phyloP scores from a whole-genome alignment of 441 rosid genomes.

The Sinapis alba region DNA sequence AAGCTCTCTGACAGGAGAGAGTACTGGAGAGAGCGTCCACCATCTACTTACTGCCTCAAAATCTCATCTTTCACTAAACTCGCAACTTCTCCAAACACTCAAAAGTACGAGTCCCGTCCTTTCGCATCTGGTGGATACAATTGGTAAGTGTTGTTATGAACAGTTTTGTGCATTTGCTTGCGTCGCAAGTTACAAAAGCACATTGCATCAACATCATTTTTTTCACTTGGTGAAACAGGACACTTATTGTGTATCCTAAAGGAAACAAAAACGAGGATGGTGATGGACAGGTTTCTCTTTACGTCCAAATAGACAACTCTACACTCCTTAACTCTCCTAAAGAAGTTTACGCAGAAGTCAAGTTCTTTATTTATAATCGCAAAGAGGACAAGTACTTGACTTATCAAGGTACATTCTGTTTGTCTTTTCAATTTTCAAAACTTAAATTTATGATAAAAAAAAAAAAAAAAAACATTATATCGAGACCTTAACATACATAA shows the following conservation, averaged over 20 bases:
- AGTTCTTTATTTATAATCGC: not conserved
- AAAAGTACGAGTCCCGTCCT: too few relatives aligned
- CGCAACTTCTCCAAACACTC: too few relatives aligned
- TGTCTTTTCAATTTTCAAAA: not conserved
- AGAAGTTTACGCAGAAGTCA: not conserved
- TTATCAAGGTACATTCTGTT: not conserved
- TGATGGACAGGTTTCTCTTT: not conserved
- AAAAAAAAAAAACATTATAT: not conserved
- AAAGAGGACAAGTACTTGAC: not conserved
- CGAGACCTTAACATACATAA: not conserved
- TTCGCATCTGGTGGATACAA: too few relatives aligned
- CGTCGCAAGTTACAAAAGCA: not conserved
- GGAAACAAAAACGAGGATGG: not conserved
- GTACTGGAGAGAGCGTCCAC: not conserved
- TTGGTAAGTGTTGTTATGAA: not conserved
- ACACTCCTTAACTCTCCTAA: not conserved
- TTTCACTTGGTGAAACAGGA: not conserved
- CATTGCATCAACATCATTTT: not conserved
- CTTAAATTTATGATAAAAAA: not conserved
- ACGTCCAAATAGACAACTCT: not conserved
- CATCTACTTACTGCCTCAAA: too few relatives aligned
- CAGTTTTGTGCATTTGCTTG: not conserved
- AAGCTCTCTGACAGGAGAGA: not conserved
- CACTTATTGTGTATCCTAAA: not conserved
- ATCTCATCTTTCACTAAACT: too few relatives aligned